Evolutionary conservation across 805 yeast species (phyloP).

Genomic region (Kluyveromyces wickerhamii): DNA sequence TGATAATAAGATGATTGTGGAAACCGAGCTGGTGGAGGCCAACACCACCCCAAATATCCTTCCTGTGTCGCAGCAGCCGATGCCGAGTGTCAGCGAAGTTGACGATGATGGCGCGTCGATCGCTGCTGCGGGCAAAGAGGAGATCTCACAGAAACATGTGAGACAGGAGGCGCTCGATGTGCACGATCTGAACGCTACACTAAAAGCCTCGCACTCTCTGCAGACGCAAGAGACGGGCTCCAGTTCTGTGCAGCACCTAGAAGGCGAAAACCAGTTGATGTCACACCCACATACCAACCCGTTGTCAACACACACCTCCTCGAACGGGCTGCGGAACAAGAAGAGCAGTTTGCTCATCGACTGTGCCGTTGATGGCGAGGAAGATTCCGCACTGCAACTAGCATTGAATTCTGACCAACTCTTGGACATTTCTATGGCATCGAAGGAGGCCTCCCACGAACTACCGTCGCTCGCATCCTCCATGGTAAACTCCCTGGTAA

Average conservation of each 20-base stretch:
- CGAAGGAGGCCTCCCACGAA: neutral
- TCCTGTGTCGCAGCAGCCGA: slow-evolving; percentile 19
- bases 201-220: neutral
- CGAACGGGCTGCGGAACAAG: slow-evolving; percentile 29
- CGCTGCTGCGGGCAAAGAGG: neutral
- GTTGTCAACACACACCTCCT: slow-evolving; percentile 21
- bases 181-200: neutral
- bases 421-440: neutral
- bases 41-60: slow-evolving; percentile 27
- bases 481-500: neutral
- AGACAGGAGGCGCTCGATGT: neutral
- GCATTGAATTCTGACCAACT: neutral
- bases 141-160: no score
- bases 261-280: no score
- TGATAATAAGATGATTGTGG: slow-evolving; percentile 42
- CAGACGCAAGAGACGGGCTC: neutral
- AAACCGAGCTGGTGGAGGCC: slow-evolving; percentile 54
- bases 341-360: slow-evolving; percentile 30
- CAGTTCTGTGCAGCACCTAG: no score
- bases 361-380: slow-evolving; percentile 3
- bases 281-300: slow-evolving; percentile 17
- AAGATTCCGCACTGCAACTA: neutral
- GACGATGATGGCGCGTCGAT: no score
- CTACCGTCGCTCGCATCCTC: neutral
- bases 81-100: no score